Base-by-base conservation (phyloP, 1,284 basidiomycete species). In the Amylostereum areolatum region DNA sequence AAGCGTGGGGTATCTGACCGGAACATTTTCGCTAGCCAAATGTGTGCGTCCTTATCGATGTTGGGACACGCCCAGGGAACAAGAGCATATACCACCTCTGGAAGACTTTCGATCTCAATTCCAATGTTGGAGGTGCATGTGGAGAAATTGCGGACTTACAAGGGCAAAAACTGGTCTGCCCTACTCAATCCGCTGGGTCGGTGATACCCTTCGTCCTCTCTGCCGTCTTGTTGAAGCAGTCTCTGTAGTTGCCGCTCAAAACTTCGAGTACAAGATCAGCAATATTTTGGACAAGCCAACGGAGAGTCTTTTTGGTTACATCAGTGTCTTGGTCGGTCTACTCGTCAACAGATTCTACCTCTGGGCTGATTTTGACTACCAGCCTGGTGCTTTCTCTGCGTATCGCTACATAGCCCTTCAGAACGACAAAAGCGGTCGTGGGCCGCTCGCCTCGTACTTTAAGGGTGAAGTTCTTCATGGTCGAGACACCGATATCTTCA, bases 371-470 rank as follows among this genome's bases (percentile, higher is more conserved):
- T n/a, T n/a, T 39, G 3, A 57, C 27, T 48, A 70, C 5, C 51
- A 89, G 85, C 94, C 94, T 28, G 94, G 94, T 39, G 95, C 95
- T 6, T 97, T 97, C 68, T 97, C 93, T 0, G 93, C 93, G 0
- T 96, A 96, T 65, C 70, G 89, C 45, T 95, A 92, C 62, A 92
- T 92, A 55, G 93, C 93, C 1, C 65, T 97, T 44, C 86, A 93
- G 66, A 98, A 99, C 60, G 82, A 96, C 65, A 81, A 85, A 50
- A 74, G 80, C 35, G 95, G 94, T 0, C 72, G 79, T 24, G 97
- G 96, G 0, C 97, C 97, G 0, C 71, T 99, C 1, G 89, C 91
- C 0, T 92, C 89, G 0, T 99, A 99, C 68, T 99, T 99, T 75
- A 94, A 97, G 64, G 96, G 97, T 29, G 97, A 99, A 65, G 82